Base-by-base conservation (phyloP, 73 alveolate genomes). In the Paramecium primaurelia region DNA sequence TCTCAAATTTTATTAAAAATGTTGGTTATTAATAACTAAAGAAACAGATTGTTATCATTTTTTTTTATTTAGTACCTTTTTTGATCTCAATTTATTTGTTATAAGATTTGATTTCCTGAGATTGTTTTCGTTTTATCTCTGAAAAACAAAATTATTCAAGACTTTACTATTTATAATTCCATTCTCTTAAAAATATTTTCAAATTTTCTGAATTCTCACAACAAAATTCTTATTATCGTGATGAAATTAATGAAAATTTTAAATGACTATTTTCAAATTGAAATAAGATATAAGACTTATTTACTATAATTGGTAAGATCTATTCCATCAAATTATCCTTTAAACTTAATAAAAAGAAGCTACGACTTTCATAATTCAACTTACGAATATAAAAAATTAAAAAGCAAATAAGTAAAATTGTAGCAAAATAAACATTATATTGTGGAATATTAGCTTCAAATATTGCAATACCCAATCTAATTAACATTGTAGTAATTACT, bases 371-470 rank as follows among this genome's bases (percentile, higher is more conserved):
- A 7, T 32, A 64, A 20, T 64, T 64, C 8, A 64, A 14, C 12
- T 8, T 64, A 9, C 47, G 18, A 28, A 64, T 28, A 34, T 34
- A 64, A 64, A 32, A 64, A 28, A 51, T 64, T 32, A 64, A 34
- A 34, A 32, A 64, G 30, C 22, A 28, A 11, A 64, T 64, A 12
- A 64, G 26, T 32, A 64, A 34, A 2, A 64, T 64, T 12, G 84
- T 64, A 34, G 84, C 84, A 64, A 64, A 64, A 64, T 64, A 64
- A 28, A 64, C 84, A 64, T 64, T 64, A 32, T 64, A 64, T 64
- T 64, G 28, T 28, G 84, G 84, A 2, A 10, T 64, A 2, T 40
- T 12, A 32, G 42, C 84, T 3, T 34, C 47, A 28, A 8, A 32
- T 64, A 64, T 64, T 28, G 84, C 47, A 64, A 64, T 1, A 16